Percentiles rank a stretch among this genome's conserved stretches.
Conservation (phyloP, 2,329 filamentous ascomycete species). For the Magnaporthiopsis incrustans region DNA sequence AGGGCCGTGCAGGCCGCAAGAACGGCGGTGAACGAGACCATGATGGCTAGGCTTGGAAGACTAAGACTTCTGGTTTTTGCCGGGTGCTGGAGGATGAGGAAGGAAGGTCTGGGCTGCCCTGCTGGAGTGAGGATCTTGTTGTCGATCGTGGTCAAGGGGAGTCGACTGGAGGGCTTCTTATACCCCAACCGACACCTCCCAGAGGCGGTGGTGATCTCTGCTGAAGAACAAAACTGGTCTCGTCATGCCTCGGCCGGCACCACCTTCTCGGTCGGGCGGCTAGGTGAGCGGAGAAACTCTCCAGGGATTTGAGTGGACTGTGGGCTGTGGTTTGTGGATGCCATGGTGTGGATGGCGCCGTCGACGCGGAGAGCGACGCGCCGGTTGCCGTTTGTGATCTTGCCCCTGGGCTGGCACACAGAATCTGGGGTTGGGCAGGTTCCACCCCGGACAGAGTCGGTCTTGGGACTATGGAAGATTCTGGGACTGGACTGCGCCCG, state of each 20-base stretch:
- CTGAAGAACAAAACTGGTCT: not conserved
- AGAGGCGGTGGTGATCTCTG: not conserved
- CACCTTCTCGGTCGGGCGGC: not conserved
- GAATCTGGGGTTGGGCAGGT: not conserved
- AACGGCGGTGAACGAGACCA: conserved; percentile 32
- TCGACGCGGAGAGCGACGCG: not conserved
- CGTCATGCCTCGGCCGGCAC: not conserved
- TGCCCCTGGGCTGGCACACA: not conserved
- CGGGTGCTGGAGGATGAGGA: not conserved
- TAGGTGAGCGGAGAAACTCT: not conserved
- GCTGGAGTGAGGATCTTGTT: not conserved
- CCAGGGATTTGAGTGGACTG: not conserved
- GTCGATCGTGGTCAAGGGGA: not conserved
- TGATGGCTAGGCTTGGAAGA: conserved; percentile 11
- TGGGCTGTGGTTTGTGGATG: not conserved
- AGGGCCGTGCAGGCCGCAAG: conserved; percentile 25
- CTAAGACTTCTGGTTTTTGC: not conserved
- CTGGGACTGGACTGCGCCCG: not conserved
- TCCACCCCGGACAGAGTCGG: not conserved
- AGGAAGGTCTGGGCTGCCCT: not conserved
- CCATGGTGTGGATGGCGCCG: not conserved
- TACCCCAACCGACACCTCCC: not conserved
- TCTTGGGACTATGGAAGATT: conserved; percentile 6
- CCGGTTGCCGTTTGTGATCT: not conserved
- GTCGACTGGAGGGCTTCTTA: not conserved